Evolutionary conservation across 139 green algal species (phyloP).

Genomic region (Auxenochlorella pyrenoidosa): DNA sequence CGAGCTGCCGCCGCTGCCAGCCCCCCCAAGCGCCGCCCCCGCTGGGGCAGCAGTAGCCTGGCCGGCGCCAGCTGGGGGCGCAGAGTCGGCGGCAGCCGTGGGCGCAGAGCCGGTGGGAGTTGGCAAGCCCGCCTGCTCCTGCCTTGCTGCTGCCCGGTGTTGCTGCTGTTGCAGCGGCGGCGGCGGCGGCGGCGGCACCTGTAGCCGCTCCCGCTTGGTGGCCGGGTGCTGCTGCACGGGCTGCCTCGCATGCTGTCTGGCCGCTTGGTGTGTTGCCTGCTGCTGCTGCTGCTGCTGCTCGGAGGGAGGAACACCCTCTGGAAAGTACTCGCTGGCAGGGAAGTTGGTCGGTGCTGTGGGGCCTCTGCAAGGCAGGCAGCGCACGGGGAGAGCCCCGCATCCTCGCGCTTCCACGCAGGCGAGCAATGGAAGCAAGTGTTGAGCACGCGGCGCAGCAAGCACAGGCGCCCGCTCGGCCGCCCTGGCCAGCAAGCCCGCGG

Average conservation of each 20-base stretch:
- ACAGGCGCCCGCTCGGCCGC: too few species aligned
- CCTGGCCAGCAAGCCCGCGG: too few species aligned
- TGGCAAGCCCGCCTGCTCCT: neutral
- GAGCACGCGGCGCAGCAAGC: too few species aligned
- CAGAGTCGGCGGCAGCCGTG: neutral
- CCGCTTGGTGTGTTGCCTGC: neutral
- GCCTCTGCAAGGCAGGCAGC: slow-evolving; percentile 51
- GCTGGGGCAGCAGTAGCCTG: too few species aligned
- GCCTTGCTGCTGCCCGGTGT: neutral
- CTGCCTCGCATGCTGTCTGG: neutral
- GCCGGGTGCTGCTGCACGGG: neutral
- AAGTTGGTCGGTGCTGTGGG: slow-evolving; percentile 63
- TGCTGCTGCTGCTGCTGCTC: neutral
- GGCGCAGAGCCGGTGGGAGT: neutral
- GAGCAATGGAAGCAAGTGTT: too few species aligned
- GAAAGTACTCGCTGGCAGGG: slow-evolving; percentile 7
- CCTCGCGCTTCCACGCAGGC: too few species aligned
- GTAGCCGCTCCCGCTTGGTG: neutral
- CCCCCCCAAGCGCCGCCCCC: neutral
- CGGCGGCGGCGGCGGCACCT: neutral
- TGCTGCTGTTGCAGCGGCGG: neutral
- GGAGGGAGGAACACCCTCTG: too few species aligned
- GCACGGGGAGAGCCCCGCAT: too few species aligned
- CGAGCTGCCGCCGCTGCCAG: neutral
- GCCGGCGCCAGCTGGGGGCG: neutral